Conservation (phyloP, 805 yeast genomes). For the Ogataea ganodermae region DNA sequence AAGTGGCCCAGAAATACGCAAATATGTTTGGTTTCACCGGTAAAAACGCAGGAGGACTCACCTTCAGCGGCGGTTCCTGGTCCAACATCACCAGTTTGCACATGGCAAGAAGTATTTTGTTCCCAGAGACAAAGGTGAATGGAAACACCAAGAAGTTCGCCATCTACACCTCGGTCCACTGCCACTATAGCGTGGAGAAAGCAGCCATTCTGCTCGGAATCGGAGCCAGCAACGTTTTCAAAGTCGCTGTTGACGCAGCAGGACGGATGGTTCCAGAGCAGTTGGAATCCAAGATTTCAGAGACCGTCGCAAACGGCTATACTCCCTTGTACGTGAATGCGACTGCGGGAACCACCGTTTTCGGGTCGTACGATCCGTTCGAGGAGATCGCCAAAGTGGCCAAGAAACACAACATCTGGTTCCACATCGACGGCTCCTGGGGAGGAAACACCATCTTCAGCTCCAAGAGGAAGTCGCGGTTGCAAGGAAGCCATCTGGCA, state of each 20-base stretch:
- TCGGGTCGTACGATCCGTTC: slow-evolving; percentile 78
- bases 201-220: slow-evolving; percentile 77
- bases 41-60: slow-evolving; percentile 71
- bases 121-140: slow-evolving; percentile 64
- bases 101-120: slow-evolving; percentile 66
- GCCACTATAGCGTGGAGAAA: slow-evolving; percentile 80
- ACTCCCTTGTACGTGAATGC: slow-evolving; percentile 78
- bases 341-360: slow-evolving; percentile 89
- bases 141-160: slow-evolving; percentile 69
- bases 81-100: slow-evolving; percentile 79
- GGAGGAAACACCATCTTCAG: slow-evolving; percentile 84
- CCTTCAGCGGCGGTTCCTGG: slow-evolving; percentile 88
- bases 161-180: slow-evolving; percentile 67
- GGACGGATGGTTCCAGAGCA: slow-evolving; percentile 59
- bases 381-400: slow-evolving; percentile 55
- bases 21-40: slow-evolving; percentile 57
- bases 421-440: slow-evolving; percentile 90
- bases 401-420: slow-evolving; percentile 60
- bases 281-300: slow-evolving; percentile 46
- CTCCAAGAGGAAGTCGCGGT: slow-evolving; percentile 41
- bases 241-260: slow-evolving; percentile 54
- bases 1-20: slow-evolving; percentile 69
- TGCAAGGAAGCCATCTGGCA: slow-evolving; percentile 65
- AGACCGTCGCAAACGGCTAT: slow-evolving; percentile 51
- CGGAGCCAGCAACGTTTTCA: slow-evolving; percentile 63